Base-by-base conservation (phyloP, 2,329 filamentous ascomycete species). In the Lasiodiplodia sp. region DNA sequence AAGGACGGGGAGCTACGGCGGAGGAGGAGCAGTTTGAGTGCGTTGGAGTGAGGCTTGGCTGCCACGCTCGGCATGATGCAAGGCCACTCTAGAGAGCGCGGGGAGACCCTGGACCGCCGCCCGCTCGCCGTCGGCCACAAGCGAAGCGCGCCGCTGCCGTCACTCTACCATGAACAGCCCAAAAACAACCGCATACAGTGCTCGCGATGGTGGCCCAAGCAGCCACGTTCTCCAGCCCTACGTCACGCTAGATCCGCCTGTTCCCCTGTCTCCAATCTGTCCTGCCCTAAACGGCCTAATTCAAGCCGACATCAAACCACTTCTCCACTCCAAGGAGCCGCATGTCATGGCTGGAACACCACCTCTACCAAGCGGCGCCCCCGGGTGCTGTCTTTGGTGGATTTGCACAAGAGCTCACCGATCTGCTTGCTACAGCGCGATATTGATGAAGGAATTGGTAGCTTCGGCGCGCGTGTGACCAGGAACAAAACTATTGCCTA, bases 21-120 rank as follows among this genome's bases (percentile, higher is more conserved):
- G 60, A 52, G 60, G 60, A 64, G 47, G n/a, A 64, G 60, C 60
- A 25, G 60, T 38, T 31, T 47, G 31, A 38, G 60, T 38, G 60
- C 38, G 40, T 64, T 64, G 44, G 60, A 52, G 51, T 38, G 60
- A 52, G 60, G 44, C 47, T 64, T 52, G 60, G 60, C 60, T 34
- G 60, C 60, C 44, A 64, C 21, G 58, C 58, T 63, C 44, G 58
- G 58, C 58, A 63, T 64, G 60, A 64, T 64, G 60, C 60, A 64
- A 64, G 60, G 23, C 60, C 28, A 52, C 58, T 37, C 58, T 2
- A 23, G 14, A 63, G 18, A 21, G 58, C 58, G 58, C 40, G 40
- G 40, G 58, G 40, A 44, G 56, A 49, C 58, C 25, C 40, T 64
- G 44, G 34, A 31, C 40, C 40, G 28, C 44, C 44, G 44, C 28